Evolutionary conservation across 208 protist genomes (phyloP), one percentile per base, ranked within the genome.

Genomic region (Crithidia fasciculata): DNA sequence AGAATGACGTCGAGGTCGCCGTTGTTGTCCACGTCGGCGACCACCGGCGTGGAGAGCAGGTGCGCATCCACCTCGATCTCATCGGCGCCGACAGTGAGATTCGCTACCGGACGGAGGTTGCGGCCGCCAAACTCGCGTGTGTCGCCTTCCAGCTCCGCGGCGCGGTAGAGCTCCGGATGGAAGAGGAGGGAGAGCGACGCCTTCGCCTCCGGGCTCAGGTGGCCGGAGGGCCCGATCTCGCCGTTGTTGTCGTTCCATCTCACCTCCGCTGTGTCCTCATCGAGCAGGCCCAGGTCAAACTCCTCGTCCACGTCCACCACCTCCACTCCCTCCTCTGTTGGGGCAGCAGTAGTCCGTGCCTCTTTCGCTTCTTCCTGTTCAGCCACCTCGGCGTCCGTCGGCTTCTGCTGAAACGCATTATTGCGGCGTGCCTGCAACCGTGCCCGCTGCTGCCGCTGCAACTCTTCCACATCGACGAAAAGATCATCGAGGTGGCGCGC

Each of bases 51-150:
- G 12, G 89, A 88, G 10, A 97, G 72, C 39, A 98, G 85, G 71
- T 98, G 95, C 6, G 90, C 73, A 69, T 97, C 89, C 15, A 98
- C 79, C 41, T 72, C 91, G 16, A 98, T 74, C 62, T 98, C 85
- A 58, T 95, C 87, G 15, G 73, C 63, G 10, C 57, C 65, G 9
- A 85, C 56, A 8, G 50, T 69, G 43, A 80, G 69, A 16, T 65
- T 47, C 16, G 56, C 44, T 53, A 76, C 36, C 9, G 55, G 69
- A 16, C 84, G 82, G 28, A 88, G 54, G 57, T 85, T 78, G 43
- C 58, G 68, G 16, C 78, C 84, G 12, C 66, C 67, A 69, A 89
- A 90, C 8, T 82, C 69, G 52, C 72, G 75, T n/a, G 16, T 62
- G 5, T 77, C 74, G 8, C 43, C 62, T 12, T 79, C 73, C 19